Conservation (phyloP, 2,329 filamentous ascomycete species). For the Sporothrix phasma region DNA sequence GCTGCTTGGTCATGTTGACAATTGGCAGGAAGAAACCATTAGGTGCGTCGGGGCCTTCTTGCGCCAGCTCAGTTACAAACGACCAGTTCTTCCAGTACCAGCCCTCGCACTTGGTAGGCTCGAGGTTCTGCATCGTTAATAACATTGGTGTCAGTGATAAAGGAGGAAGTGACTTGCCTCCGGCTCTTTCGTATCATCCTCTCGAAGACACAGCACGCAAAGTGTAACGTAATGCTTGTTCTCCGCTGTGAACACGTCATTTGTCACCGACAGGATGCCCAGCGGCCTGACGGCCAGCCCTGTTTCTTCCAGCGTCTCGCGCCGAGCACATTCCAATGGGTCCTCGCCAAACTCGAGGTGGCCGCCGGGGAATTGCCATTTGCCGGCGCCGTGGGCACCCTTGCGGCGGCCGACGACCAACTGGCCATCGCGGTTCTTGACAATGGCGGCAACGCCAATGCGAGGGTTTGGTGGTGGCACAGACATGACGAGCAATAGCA, state of each 20-base stretch:
- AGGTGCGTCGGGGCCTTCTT: conserved; percentile 23
- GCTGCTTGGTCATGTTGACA: conserved; percentile 27
- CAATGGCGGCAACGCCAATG: conserved; percentile 40
- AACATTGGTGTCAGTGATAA: background rate
- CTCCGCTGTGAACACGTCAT: conserved; percentile 51
- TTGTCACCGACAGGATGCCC: conserved; percentile 51
- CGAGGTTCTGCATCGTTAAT: conserved; percentile 28
- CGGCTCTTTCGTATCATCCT: conserved; percentile 39
- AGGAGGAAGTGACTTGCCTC: conserved; percentile 39
- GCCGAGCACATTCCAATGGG: conserved; percentile 49
- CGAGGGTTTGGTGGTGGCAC: conserved; percentile 23
- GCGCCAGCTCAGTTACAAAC: conserved; percentile 29
- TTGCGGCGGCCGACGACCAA: conserved; percentile 39
- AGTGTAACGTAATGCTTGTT: conserved; percentile 66
- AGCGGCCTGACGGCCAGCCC: conserved; percentile 45
- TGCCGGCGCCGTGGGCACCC: conserved; percentile 35
- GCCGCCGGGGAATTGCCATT: conserved; percentile 60
- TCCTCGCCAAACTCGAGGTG: conserved; percentile 63
- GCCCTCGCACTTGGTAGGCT: conserved; percentile 41
- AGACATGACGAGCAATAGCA: too few species aligned
- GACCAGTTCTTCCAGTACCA: conserved; percentile 42
- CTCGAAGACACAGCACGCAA: conserved; percentile 48
- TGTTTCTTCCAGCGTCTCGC: conserved; percentile 64
- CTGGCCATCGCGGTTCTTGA: conserved; percentile 34
- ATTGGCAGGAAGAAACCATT: conserved; percentile 33